A percentile compares a stretch with the other conserved stretches of the same genome.
Conservation (phyloP, 2,329 filamentous ascomycete genomes). For the Thielaviopsis musarum region DNA sequence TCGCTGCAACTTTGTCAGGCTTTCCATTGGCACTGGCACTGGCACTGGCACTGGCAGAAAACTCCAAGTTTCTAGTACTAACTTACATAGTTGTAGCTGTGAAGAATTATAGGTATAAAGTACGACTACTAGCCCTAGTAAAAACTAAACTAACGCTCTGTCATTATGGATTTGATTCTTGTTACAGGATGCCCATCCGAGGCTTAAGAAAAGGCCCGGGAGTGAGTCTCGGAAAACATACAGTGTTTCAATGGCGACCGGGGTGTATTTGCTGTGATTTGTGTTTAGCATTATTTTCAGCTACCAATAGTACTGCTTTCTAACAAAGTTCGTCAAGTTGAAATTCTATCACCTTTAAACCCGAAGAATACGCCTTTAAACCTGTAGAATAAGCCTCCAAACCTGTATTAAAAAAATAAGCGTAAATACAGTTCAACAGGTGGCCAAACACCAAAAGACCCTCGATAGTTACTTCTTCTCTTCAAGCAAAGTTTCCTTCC, state of each 20-base stretch:
- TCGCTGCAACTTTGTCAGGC: too few species aligned
- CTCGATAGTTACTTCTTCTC: too few species aligned
- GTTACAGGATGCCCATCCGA: neutral
- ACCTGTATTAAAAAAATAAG: neutral
- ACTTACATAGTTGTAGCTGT: too few species aligned
- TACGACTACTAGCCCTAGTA: neutral
- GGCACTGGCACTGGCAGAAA: too few species aligned
- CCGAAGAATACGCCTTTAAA: too few species aligned
- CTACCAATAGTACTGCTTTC: too few species aligned
- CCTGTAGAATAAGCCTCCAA: too few species aligned
- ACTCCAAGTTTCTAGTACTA: too few species aligned
- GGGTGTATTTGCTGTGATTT: neutral
- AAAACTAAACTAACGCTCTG: neutral
- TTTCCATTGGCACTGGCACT: too few species aligned
- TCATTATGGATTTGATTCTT: neutral
- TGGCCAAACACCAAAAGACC: too few species aligned
- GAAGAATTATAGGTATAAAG: neutral
- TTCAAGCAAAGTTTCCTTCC: neutral
- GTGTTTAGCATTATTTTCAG: too few species aligned
- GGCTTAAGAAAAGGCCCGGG: neutral
- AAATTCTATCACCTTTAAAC: too few species aligned
- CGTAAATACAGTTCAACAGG: neutral
- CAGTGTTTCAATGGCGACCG: neutral
- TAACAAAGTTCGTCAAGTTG: neutral
- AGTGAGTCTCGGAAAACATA: neutral